Evolutionary conservation across 768 basidiomycete genomes (phyloP), one percentile per base, ranked within the genome.

Genomic region (Termitomyces sp.): DNA sequence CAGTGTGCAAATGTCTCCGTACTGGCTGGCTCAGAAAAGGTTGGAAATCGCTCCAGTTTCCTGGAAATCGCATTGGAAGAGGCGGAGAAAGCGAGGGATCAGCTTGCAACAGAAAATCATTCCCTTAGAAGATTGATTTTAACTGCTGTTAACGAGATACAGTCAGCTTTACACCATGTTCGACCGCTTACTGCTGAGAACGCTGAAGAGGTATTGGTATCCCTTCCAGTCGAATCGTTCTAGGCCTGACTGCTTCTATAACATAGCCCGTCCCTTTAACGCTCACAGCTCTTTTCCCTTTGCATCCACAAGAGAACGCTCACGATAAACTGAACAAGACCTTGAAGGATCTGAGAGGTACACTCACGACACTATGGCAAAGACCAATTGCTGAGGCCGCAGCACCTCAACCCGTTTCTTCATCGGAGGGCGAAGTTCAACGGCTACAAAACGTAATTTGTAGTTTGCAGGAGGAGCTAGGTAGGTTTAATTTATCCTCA

Each of bases 51-150:
- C 1, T 77, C 78, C 52, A 78, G 77, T 12, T 80, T 81, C 64
- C 65, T 86, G 32, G 90, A 93, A 60, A 70, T 80, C 32, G 85
- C 89, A 6, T 74, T 93, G 35, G 85, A 87, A 48, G 82, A 92
- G 62, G 85, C 90, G 0, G 90, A 93, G 67, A 76, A 77, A 52
- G 82, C 88, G 0, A 76, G 88, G 40, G 73, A 72, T 24, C 80
- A 80, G 45, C 78, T 93, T 20, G 69, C 74, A 32, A 82, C 85
- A 38, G 90, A 94, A 67, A 91, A 87, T 54, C 66, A 78, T 33
- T 73, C 75, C 36, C 75, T 93, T 36, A 82, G 82, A 54, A 80
- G 77, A 32, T 69, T 90, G 28, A 67, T 90, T 4, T 65, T 94
- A 51, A 76, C 77, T 40, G 75, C 82, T 6, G 82, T 85, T 36